phyloP scores from a whole-genome alignment of 2,329 filamentous ascomycete species.

The Capronia americana region DNA sequence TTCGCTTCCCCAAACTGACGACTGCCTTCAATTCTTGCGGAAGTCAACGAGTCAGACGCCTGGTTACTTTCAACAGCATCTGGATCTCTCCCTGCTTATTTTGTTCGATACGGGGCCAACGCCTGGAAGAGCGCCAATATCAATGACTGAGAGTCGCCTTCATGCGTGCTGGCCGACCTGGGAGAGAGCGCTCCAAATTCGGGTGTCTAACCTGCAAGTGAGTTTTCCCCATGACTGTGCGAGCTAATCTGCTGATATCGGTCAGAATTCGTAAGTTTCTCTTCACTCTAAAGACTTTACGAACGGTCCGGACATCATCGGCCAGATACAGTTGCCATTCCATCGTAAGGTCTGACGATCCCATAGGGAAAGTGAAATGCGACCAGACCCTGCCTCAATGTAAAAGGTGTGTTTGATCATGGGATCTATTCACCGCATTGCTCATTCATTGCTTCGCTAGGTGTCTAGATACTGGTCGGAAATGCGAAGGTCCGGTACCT shows the following conservation, averaged over 20 bases:
- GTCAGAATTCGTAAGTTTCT: conserved; percentile 14
- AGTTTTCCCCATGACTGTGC: conserved; percentile 7
- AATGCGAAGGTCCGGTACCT: conserved; percentile 39
- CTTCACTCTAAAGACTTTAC: not conserved
- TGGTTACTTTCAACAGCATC: not conserved
- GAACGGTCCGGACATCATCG: not conserved
- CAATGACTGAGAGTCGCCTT: conserved; percentile 12
- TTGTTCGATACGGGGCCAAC: not conserved
- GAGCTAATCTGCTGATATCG: not conserved
- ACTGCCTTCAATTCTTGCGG: not conserved
- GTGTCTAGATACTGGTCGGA: conserved; percentile 38
- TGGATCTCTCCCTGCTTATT: not conserved
- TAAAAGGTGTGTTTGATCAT: conserved; percentile 32
- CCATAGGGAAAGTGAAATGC: conserved; percentile 41
- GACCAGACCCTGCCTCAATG: conserved; percentile 41
- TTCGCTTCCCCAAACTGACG: not conserved
- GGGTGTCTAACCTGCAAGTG: conserved; percentile 39
- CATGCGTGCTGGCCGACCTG: conserved; percentile 20
- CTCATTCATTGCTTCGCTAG: not conserved
- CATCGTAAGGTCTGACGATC: conserved; percentile 7
- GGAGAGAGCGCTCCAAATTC: conserved; percentile 31
- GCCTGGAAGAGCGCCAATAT: not conserved
- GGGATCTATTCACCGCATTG: not conserved
- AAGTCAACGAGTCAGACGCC: conserved; percentile 3
- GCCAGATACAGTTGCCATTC: not conserved